Evolutionary conservation across 345 rosid genomes (phyloP).

Genomic region (Cardiospermum halicacabum): DNA sequence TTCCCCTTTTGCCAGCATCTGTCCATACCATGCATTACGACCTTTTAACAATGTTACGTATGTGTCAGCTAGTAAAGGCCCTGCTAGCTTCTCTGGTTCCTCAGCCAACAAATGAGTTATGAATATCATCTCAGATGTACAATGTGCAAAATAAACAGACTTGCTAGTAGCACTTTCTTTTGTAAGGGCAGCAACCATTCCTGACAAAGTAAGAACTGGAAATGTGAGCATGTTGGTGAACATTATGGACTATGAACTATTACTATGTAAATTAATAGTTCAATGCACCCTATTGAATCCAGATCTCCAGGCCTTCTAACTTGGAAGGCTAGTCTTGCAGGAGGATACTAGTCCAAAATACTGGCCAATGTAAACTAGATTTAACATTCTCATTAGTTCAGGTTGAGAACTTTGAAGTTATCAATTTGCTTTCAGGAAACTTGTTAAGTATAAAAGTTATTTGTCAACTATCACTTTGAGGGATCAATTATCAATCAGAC

Average conservation of each 20-base stretch:
- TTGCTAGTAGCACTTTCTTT: constrained; percentile 89
- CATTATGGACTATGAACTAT: background rate
- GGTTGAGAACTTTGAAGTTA: background rate
- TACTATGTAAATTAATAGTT: background rate
- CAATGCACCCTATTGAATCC: background rate
- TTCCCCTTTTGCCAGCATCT: constrained; percentile 74
- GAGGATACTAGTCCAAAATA: too few species aligned
- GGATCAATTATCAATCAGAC: background rate
- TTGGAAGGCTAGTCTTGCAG: background rate
- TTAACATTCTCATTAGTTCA: background rate
- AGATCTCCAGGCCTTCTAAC: background rate
- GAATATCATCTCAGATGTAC: constrained; percentile 86
- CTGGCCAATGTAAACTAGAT: background rate
- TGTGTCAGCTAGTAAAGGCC: constrained; percentile 79
- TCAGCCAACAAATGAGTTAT: constrained; percentile 77
- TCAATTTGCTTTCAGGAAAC: background rate
- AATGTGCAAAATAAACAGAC: constrained; percentile 78
- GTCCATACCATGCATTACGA: constrained; percentile 87
- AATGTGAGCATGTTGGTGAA: constrained; percentile 1
- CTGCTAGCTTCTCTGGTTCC: constrained; percentile 84
- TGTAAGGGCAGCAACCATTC: constrained; percentile 77
- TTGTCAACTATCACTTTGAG: background rate
- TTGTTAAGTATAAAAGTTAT: too few species aligned
- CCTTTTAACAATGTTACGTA: constrained; percentile 79
- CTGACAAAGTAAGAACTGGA: constrained; percentile 28